These are phyloP conservation scores for Suillus lakei DNA, from an alignment of 768 basidiomycete genomes.

Conservation along the genomic window DNA sequence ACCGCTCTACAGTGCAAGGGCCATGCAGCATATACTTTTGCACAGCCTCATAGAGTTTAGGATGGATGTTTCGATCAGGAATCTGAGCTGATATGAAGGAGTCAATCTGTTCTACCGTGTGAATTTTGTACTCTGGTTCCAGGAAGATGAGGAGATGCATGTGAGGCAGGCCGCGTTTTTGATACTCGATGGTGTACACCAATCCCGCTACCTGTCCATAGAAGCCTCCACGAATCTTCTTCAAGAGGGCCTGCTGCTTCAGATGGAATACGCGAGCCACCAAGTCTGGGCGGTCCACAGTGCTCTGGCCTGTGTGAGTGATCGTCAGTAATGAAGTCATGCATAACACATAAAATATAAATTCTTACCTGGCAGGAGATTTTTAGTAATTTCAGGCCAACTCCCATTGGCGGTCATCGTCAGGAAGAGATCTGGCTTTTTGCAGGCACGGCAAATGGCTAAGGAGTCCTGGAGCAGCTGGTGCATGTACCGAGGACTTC, in stretches of 20 bases:
- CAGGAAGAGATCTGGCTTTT: conserved; percentile 50
- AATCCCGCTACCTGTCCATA: conserved; percentile 48
- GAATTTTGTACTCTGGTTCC: conserved; percentile 35
- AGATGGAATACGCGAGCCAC: conserved; percentile 48
- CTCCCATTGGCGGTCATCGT: conserved; percentile 57
- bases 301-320: conserved; percentile 29
- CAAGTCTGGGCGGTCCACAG: conserved; percentile 52
- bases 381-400: conserved; percentile 49
- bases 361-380: conserved; percentile 38
- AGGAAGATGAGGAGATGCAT: conserved; percentile 56
- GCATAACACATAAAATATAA: not conserved
- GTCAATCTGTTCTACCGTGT: conserved; percentile 43
- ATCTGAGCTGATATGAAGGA: conserved; percentile 43
- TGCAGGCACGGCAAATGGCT: conserved; percentile 44
- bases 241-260: conserved; percentile 43
- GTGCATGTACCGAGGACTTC: conserved; percentile 47
- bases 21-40: conserved; percentile 51
- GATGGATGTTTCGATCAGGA: conserved; percentile 46
- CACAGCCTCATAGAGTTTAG: conserved; percentile 45
- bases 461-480: conserved; percentile 50
- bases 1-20: conserved; percentile 38
- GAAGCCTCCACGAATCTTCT: conserved; percentile 42
- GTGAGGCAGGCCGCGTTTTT: conserved; percentile 60
- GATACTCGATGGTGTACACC: conserved; percentile 61
- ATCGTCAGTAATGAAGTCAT: not conserved